Conservation (phyloP, 495 filamentous ascomycete species). For the Rhypophila decipiens region DNA sequence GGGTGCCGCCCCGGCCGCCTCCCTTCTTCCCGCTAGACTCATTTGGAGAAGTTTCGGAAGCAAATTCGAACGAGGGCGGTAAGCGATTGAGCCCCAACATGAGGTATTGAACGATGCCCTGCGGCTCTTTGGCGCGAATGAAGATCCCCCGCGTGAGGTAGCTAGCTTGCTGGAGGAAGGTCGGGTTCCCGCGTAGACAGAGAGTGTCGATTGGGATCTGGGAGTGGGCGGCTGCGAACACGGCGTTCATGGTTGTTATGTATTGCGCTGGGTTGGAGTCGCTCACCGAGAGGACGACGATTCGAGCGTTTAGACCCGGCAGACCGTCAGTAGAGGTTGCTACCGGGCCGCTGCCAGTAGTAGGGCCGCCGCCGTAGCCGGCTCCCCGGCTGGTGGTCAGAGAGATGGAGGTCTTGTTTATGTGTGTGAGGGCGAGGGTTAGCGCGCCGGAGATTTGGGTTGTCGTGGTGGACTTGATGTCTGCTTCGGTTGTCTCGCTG, state of each 20-base stretch:
- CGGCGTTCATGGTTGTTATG: slow-evolving; percentile 95
- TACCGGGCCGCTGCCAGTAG: slow-evolving; percentile 27
- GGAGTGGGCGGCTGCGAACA: slow-evolving; percentile 86
- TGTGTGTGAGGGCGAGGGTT: slow-evolving; percentile 82
- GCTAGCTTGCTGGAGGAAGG: slow-evolving; percentile 91
- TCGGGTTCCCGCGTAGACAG: slow-evolving; percentile 69
- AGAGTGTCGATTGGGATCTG: slow-evolving; percentile 85
- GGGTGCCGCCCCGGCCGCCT: background rate
- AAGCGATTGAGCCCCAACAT: slow-evolving; percentile 81
- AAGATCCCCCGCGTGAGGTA: slow-evolving; percentile 89
- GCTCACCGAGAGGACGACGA: slow-evolving; percentile 75
- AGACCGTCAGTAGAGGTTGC: slow-evolving; percentile 21
- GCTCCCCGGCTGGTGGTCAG: slow-evolving; percentile 24
- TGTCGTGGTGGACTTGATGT: slow-evolving; percentile 56
- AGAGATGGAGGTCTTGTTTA: slow-evolving; percentile 54
- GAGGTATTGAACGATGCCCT: slow-evolving; percentile 77
- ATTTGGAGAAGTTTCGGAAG: background rate
- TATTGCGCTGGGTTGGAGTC: slow-evolving; percentile 83
- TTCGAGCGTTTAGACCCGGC: slow-evolving; percentile 66
- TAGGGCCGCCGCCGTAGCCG: slow-evolving; percentile 20
- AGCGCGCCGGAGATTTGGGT: slow-evolving; percentile 87
- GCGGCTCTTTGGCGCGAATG: slow-evolving; percentile 56
- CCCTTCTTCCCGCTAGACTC: background rate
- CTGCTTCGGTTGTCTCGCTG: slow-evolving; percentile 50
- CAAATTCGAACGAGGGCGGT: slow-evolving; percentile 7